Percentiles rank a stretch among this genome's conserved stretches.
These are phyloP conservation scores for Pythium aristosporum DNA, from an alignment of 352 stramenopile genomes.

Conservation along the genomic window DNA sequence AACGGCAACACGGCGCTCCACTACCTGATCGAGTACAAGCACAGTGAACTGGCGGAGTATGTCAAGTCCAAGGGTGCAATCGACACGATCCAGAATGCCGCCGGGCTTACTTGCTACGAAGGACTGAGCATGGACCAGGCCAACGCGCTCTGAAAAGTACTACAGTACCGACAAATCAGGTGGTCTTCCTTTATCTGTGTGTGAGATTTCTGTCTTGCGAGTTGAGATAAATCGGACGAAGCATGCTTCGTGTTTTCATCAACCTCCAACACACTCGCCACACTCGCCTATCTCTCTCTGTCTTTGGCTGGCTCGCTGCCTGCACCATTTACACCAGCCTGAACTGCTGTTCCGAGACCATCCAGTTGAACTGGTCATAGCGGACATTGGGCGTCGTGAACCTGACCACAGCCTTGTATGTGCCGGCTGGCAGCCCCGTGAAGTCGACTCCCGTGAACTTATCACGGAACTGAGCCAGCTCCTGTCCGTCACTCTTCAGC, in stretches of 20 bases:
- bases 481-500: conserved; percentile 18
- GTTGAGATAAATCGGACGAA: conserved; percentile 2
- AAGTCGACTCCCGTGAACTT: conserved; percentile 19
- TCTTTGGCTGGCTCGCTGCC: too few species aligned
- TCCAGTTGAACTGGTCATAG: conserved; percentile 29
- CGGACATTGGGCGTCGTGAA: conserved; percentile 35
- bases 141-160: conserved; percentile 34
- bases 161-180: not conserved
- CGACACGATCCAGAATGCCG: conserved; percentile 90
- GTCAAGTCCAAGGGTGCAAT: conserved; percentile 92
- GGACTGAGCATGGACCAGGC: conserved; percentile 66
- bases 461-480: conserved; percentile 23
- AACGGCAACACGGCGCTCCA: conserved; percentile 95
- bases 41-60: conserved; percentile 91
- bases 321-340: conserved; percentile 21
- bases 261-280: too few species aligned
- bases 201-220: not conserved
- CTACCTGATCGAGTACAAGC: conserved; percentile 94
- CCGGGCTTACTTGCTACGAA: conserved; percentile 95
- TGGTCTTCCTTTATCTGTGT: not conserved
- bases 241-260: not conserved
- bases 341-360: conserved; percentile 29
- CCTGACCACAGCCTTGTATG: conserved; percentile 25
- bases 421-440: conserved; percentile 4
- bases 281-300: too few species aligned